phyloP scores from a whole-genome alignment of 768 basidiomycete genomes.

The Pholiota molesta region DNA sequence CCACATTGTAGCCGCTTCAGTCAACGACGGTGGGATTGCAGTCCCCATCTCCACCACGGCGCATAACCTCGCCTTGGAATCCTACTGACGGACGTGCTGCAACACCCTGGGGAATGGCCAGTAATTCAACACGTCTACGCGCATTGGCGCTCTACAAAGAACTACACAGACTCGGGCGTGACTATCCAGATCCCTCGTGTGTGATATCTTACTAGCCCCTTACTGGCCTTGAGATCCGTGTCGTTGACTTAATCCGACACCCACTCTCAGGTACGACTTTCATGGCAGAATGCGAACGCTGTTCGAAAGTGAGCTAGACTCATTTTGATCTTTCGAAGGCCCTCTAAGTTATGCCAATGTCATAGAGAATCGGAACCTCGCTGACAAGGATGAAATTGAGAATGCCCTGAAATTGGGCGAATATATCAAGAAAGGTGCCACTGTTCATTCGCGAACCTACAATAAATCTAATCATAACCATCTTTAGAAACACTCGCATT shows the following conservation, averaged over 20 bases:
- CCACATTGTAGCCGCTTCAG: background rate
- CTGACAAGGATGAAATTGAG: constrained; percentile 73
- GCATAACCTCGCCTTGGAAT: background rate
- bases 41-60: background rate
- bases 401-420: constrained; percentile 74
- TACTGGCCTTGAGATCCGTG: background rate
- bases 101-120: constrained; percentile 42
- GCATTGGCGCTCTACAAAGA: constrained; percentile 82
- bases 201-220: constrained; percentile 30
- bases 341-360: constrained; percentile 5
- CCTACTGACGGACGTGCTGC: background rate
- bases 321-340: constrained; percentile 1
- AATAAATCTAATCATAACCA: background rate
- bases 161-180: constrained; percentile 75
- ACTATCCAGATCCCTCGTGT: constrained; percentile 83
- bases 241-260: constrained; percentile 11
- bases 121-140: constrained; percentile 56
- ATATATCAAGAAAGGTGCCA: constrained; percentile 83
- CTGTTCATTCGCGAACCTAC: background rate
- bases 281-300: constrained; percentile 69
- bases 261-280: constrained; percentile 67
- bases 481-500: constrained; percentile 75
- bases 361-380: constrained; percentile 68
- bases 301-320: constrained; percentile 66
- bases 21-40: background rate